A percentile compares a stretch with the other conserved stretches of the same genome.
Conservation (phyloP, 768 basidiomycete genomes). For the Suillus decipiens region DNA sequence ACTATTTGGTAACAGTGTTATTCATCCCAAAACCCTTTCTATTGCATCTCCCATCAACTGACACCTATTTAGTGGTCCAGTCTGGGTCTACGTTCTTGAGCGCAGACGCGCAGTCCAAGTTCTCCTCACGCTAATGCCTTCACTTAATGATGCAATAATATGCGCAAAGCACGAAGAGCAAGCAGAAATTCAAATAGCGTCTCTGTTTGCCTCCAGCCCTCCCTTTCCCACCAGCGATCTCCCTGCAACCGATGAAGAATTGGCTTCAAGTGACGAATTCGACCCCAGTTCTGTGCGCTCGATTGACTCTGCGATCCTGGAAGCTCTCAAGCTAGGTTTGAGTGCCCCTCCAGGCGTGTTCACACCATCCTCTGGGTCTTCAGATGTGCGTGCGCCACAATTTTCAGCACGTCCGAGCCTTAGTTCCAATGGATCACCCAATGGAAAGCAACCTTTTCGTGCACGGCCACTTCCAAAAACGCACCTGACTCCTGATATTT, state of each 20-base stretch:
- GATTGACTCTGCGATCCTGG: conserved; percentile 49
- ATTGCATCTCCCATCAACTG: conserved; percentile 8
- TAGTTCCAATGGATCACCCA: conserved; percentile 36
- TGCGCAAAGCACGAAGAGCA: conserved; percentile 64
- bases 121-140: conserved; percentile 75
- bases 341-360: conserved; percentile 44
- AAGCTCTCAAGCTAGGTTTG: conserved; percentile 41
- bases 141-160: conserved; percentile 57
- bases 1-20: background rate
- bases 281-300: conserved; percentile 41
- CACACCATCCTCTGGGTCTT: conserved; percentile 37
- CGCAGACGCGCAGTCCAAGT: conserved; percentile 80
- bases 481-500: conserved; percentile 62
- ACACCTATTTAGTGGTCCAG: conserved; percentile 60
- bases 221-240: conserved; percentile 73
- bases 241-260: conserved; percentile 40
- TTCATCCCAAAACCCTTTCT: background rate
- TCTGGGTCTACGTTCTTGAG: conserved; percentile 92
- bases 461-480: conserved; percentile 71
- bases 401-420: conserved; percentile 32
- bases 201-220: conserved; percentile 81
- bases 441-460: conserved; percentile 56
- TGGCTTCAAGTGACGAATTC: conserved; percentile 36
- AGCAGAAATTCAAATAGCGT: conserved; percentile 79
- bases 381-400: conserved; percentile 22